phyloP scores from a whole-genome alignment of 148 eudicot species.

The Arctostaphylos glauca region DNA sequence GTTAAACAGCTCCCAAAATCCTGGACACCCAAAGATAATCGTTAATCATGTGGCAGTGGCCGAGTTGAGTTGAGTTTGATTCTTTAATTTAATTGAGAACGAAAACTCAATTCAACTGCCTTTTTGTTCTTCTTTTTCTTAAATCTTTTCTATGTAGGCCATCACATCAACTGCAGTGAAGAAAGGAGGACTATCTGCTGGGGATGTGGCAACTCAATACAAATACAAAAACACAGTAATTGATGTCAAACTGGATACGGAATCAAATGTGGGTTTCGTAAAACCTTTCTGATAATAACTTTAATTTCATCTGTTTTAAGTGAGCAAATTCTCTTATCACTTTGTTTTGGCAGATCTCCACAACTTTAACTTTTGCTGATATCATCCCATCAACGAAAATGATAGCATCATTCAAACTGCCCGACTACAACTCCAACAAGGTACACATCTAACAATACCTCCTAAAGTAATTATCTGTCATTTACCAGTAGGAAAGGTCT shows the following conservation, averaged over 20 bases:
- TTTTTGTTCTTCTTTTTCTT: neutral
- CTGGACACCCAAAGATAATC: neutral
- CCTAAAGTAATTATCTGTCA: neutral
- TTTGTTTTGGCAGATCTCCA: conserved; percentile 54
- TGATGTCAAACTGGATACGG: conserved; percentile 83
- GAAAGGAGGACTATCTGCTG: conserved; percentile 88
- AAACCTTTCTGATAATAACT: neutral
- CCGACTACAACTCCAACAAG: conserved; percentile 79
- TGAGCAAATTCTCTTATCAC: conserved; percentile 11
- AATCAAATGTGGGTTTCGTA: conserved; percentile 61
- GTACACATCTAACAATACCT: conserved; percentile 27
- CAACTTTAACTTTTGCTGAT: conserved; percentile 62
- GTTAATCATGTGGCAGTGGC: neutral
- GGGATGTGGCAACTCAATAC: conserved; percentile 80
- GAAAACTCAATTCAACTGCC: neutral
- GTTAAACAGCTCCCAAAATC: neutral
- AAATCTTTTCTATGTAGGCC: conserved; percentile 18
- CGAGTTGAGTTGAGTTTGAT: neutral
- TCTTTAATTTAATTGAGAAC: neutral
- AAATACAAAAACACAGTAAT: conserved; percentile 60
- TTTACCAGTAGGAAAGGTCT: neutral
- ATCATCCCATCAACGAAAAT: conserved; percentile 79
- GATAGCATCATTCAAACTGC: conserved; percentile 73
- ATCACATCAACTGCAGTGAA: conserved; percentile 88
- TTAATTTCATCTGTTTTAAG: neutral